Evolutionary conservation across 768 basidiomycete genomes (phyloP).

Genomic region (Phlebiopsis flavidoalba): DNA sequence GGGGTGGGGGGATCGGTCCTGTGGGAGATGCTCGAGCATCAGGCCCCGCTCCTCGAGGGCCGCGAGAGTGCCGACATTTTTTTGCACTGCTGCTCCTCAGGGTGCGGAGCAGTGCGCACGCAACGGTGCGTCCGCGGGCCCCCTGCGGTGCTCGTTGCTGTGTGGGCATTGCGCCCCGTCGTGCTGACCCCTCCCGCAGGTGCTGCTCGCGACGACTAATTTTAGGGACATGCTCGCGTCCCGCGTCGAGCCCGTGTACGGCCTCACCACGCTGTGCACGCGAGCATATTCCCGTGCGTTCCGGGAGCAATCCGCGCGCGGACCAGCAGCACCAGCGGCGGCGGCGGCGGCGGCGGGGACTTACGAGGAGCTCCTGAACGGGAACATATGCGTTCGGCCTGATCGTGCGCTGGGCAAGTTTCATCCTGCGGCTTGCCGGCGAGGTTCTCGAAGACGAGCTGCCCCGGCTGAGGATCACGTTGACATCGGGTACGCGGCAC

Average conservation of each 20-base stretch:
- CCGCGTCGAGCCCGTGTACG: conserved; percentile 79
- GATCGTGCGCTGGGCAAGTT: conserved; percentile 78
- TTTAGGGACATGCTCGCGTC: conserved; percentile 72
- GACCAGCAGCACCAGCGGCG: conserved; percentile 2
- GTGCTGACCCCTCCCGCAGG: conserved; percentile 35
- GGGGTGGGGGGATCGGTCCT: too few relatives aligned
- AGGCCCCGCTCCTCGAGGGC: conserved; percentile 69
- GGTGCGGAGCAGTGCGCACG: conserved; percentile 67
- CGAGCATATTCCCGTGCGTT: conserved; percentile 69
- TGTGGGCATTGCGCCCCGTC: conserved; percentile 2
- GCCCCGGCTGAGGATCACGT: conserved; percentile 65
- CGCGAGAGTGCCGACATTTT: conserved; percentile 72
- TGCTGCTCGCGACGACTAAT: conserved; percentile 77
- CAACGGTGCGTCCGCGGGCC: conserved; percentile 41
- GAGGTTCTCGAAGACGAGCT: conserved; percentile 83
- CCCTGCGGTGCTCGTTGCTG: neutral
- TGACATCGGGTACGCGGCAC: conserved; percentile 54
- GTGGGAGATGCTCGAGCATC: conserved; percentile 81
- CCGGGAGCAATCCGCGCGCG: conserved; percentile 42
- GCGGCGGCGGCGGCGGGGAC: too few relatives aligned
- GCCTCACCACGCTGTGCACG: conserved; percentile 63
- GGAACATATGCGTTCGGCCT: conserved; percentile 79
- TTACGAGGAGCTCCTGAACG: conserved; percentile 51
- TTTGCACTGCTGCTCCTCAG: conserved; percentile 67
- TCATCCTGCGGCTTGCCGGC: conserved; percentile 74